Conservation (phyloP, 1,139 yeast genomes). For the Kazachstania sp. region DNA sequence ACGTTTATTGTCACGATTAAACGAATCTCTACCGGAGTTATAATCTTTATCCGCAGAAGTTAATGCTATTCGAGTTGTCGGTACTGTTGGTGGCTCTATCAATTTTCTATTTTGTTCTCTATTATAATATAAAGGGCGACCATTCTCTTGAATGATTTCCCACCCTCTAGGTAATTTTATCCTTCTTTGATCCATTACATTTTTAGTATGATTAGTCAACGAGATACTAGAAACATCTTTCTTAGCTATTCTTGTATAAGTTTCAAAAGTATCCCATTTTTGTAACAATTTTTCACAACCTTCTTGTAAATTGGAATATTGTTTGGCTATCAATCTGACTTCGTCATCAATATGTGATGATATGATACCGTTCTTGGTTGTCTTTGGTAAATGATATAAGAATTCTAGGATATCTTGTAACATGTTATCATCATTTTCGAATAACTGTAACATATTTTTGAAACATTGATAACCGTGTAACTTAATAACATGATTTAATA, state of each 20-base stretch:
- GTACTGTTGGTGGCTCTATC: slow-evolving; percentile 21
- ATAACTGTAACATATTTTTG: slow-evolving; percentile 46
- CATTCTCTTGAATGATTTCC: slow-evolving; percentile 30
- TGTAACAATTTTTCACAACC: slow-evolving; percentile 43
- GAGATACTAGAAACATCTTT: slow-evolving; percentile 18
- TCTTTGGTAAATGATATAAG: slow-evolving; percentile 65
- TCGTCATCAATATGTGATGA: slow-evolving; percentile 67
- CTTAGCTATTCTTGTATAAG: slow-evolving; percentile 64
- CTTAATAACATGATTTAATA: slow-evolving; percentile 55
- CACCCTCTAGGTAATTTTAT: slow-evolving; percentile 29
- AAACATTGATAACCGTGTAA: slow-evolving; percentile 85
- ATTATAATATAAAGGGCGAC: slow-evolving; percentile 28
- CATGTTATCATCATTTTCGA: slow-evolving; percentile 27
- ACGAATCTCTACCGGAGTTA: slow-evolving; percentile 1
- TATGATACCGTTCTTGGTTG: slow-evolving; percentile 75
- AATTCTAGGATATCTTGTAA: slow-evolving; percentile 46
- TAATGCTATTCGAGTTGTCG: background rate
- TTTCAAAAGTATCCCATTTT: slow-evolving; percentile 67
- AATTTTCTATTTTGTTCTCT: slow-evolving; percentile 25
- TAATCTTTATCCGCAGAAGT: background rate
- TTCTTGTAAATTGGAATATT: slow-evolving; percentile 32
- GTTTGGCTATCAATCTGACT: slow-evolving; percentile 39
- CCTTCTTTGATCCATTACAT: slow-evolving; percentile 24
- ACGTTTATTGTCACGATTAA: background rate
- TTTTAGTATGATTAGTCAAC: slow-evolving; percentile 10